Evolutionary conservation across 2,329 filamentous ascomycete species (phyloP).

Genomic region (Bipolaris zeicola): DNA sequence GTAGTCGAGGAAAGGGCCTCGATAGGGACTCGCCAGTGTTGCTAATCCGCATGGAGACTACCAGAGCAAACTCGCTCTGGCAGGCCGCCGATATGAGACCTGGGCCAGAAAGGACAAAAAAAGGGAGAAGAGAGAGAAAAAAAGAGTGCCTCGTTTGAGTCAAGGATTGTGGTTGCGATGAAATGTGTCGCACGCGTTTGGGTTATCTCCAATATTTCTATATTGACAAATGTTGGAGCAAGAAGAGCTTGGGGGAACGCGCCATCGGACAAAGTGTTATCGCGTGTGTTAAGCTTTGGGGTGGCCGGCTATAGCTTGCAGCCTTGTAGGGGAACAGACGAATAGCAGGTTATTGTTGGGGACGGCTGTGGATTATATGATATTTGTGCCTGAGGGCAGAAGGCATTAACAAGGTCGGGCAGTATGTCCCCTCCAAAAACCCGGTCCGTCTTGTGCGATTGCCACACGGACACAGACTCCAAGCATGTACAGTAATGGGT

Average conservation of each 20-base stretch:
- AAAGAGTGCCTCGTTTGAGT: constrained; percentile 47
- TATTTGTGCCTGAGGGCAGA: constrained; percentile 43
- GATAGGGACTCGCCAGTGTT: constrained; percentile 57
- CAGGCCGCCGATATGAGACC: constrained; percentile 54
- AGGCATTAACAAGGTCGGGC: constrained; percentile 49
- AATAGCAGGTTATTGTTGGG: constrained; percentile 40
- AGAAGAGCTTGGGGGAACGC: constrained; percentile 43
- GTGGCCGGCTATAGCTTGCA: constrained; percentile 43
- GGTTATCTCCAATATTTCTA: constrained; percentile 46
- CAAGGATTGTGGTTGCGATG: constrained; percentile 39
- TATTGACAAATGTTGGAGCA: constrained; percentile 51
- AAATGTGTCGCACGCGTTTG: constrained; percentile 51
- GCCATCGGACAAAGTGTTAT: constrained; percentile 47
- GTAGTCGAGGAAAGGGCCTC: constrained; percentile 56
- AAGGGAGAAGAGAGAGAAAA: constrained; percentile 15
- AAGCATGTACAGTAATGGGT: constrained; percentile 48
- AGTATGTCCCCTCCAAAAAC: constrained; percentile 44
- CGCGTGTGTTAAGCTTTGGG: constrained; percentile 48
- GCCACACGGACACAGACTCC: constrained; percentile 50
- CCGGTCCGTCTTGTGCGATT: constrained; percentile 48
- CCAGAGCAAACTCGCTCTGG: constrained; percentile 57
- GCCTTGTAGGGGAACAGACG: constrained; percentile 40
- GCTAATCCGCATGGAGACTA: constrained; percentile 58
- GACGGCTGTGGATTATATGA: constrained; percentile 49
- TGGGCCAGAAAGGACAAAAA: constrained; percentile 43